These are phyloP conservation scores for Cymbopogon citratus DNA, from an alignment of 176 grass and related monocot genomes.

Conservation along the genomic window DNA sequence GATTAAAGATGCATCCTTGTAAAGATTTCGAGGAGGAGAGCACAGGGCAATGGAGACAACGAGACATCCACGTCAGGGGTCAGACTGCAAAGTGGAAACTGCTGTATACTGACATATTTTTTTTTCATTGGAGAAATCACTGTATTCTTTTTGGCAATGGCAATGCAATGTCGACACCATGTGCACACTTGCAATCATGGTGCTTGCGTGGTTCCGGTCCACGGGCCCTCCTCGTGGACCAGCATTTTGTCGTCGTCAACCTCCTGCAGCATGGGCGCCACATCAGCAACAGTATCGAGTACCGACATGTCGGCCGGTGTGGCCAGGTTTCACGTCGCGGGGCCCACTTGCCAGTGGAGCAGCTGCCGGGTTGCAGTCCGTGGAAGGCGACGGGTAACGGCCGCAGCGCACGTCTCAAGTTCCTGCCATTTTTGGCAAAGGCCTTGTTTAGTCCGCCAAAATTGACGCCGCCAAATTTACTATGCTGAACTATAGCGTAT, in stretches of 20 bases:
- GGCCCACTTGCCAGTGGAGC: neutral
- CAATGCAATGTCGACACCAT: constrained; percentile 19
- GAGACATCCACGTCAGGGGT: neutral
- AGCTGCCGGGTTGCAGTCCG: neutral
- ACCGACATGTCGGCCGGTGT: neutral
- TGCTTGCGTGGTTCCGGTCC: neutral
- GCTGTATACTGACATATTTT: neutral
- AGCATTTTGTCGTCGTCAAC: neutral
- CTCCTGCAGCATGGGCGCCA: neutral
- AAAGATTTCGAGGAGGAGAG: neutral
- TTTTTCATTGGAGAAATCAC: neutral
- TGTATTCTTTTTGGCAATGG: too few species aligned
- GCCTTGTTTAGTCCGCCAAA: too few species aligned
- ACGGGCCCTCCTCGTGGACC: neutral
- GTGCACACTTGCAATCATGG: neutral
- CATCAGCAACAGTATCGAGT: constrained; percentile 1
- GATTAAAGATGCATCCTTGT: neutral
- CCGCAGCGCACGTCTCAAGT: too few species aligned
- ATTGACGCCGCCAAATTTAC: too few species aligned
- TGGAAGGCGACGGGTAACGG: neutral
- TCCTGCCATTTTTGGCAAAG: constrained; percentile 8
- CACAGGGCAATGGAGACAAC: neutral
- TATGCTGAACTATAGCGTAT: too few species aligned
- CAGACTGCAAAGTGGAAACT: neutral
- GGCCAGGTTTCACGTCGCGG: neutral